Evolutionary conservation across 2,329 filamentous ascomycete species (phyloP), one percentile per base, ranked within the genome.

Genomic region (Nothomitra cinnamomea): DNA sequence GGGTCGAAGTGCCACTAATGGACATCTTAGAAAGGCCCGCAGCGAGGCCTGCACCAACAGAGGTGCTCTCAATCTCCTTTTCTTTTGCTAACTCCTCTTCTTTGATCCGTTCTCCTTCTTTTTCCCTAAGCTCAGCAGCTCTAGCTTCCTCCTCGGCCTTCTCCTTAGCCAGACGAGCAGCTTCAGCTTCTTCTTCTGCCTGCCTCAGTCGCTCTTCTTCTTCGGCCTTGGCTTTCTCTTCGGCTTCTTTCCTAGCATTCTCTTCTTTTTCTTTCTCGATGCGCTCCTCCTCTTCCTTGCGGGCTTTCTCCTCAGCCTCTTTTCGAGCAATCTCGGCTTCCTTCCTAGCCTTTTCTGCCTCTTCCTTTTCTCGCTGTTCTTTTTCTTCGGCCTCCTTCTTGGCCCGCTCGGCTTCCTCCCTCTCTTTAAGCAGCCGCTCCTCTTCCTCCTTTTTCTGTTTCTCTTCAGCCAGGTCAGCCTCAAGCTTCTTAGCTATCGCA

Each of bases 401-500:
- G 42, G 64, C 49, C 19, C 24, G 41, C 55, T 72, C 66, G 53
- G 66, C 69, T 52, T 69, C 64, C 56, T 69, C 68, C 58, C 67
- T 68, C 52, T 64, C 65, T 52, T 66, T 63, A 43, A 63, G 64
- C 52, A 66, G 66, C 53, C 69, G 66, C 32, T 69, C 65, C 55
- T 66, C 64, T 1, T 73, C 72, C 54, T 77, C 72, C 60, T 73
- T 73, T 53, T 70, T 65, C 56, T 66, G 66, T 55, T 71, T 71
- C 54, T 72, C 67, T 53, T 67, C 68, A 41, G 67, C 72, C 54
- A 80, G 79, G 52, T 78, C 77, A 63, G 82, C 79, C 56, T 72
- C 70, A 59, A 76, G 73, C 61, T 71, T 72, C 59, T 70, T 67
- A 25, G 67, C 69, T 53, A 74, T 69, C 12, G 70, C 67, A 55